Evolutionary conservation across 192 early-diverging fungal species (phyloP), one percentile per base, ranked within the genome.

Genomic region (Backusella sp.): DNA sequence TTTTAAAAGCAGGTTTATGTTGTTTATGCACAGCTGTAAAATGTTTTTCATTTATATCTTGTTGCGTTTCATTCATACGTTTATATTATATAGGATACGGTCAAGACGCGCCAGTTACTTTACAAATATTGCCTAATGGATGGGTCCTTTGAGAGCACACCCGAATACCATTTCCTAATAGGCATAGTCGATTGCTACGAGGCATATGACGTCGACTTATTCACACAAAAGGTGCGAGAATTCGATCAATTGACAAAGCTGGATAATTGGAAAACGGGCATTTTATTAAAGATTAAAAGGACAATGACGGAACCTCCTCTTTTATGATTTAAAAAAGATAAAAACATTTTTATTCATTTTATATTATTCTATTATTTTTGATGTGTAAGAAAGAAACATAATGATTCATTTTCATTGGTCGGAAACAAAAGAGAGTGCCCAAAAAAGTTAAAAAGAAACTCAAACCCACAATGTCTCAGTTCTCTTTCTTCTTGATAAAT

Each of bases 201-300:
- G 75, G 88, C 86, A 66, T 86, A 86, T 52, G 96, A 97, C 80
- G 81, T 89, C 14, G 92, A 96, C 70, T 86, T 87, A 12, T 98
- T 97, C 73, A 96, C 95, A 6, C 88, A 92, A 79, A 89, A 88
- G 34, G 91, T 97, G 23, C 85, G 88, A 23, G 90, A 91, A 37
- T 98, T 90, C 84, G 96, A 99, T 83, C 84, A 90, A 68, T 79
- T 97, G 73, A 95, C 92, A 26, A 94, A 94, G 82, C 84, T 99
- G 36, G 97, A 99, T 86, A 89, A 89, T 79, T 99, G 97, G 97
- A 99, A 98, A 84, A 98, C 96, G 17, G 90, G 90, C 37, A 84
- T 99, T 62, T 86, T 98, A 68, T 86, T 98, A 71, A 85, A 87
- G 74, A 91, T 97, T 77, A 97, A 98, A 88, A 94, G 42, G 14